Conservation (phyloP, 2,329 filamentous ascomycete species). For the Colletotrichum liaoningense region DNA sequence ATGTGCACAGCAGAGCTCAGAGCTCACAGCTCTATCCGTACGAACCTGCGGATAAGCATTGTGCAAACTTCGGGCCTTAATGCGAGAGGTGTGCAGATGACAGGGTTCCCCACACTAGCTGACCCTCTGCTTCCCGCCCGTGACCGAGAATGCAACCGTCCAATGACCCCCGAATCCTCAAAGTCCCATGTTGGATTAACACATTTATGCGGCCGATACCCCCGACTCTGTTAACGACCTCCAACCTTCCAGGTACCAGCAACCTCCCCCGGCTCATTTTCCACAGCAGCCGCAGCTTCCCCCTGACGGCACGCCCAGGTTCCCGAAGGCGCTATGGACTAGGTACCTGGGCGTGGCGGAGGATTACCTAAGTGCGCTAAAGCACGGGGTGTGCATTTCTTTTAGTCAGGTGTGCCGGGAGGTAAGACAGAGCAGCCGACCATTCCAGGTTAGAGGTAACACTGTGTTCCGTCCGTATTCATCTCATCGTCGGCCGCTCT, state of each 20-base stretch:
- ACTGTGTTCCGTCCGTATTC: neutral
- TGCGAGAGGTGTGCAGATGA: slow-evolving; percentile 10
- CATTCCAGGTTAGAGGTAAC: neutral
- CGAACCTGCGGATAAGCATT: neutral
- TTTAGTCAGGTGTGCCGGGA: slow-evolving; percentile 23
- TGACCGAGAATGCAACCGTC: slow-evolving; percentile 18
- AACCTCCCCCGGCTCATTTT: neutral
- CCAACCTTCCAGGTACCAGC: neutral
- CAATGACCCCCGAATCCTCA: neutral
- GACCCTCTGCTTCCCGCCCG: slow-evolving; percentile 18
- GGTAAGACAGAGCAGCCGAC: neutral
- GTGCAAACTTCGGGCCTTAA: neutral
- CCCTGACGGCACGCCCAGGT: neutral
- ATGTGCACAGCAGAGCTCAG: neutral
- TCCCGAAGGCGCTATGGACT: neutral
- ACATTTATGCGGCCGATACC: rapidly evolving
- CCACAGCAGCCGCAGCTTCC: neutral
- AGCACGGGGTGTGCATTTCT: slow-evolving; percentile 10
- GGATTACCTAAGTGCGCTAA: slow-evolving; percentile 30
- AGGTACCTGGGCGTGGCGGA: neutral
- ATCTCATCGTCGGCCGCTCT: neutral
- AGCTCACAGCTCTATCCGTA: too few species aligned
- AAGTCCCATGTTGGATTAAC: slow-evolving; percentile 1
- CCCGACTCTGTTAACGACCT: neutral
- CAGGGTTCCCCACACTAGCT: slow-evolving; percentile 23